phyloP scores from a whole-genome alignment of 345 rosid species.

The Eucalyptus pauciflora region DNA sequence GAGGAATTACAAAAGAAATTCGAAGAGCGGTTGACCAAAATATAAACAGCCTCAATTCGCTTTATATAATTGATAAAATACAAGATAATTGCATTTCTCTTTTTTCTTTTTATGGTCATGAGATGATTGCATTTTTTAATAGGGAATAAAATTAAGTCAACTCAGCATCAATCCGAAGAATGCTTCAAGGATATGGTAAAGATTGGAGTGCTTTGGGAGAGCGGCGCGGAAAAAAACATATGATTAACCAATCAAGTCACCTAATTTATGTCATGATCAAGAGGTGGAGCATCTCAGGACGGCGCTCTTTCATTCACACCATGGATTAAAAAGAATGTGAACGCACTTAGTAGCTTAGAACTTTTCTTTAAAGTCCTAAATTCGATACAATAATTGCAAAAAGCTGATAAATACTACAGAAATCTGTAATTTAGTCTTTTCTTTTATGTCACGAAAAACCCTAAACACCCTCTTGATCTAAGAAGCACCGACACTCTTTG shows the following conservation, averaged over 20 bases:
- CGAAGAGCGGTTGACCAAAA: not conserved
- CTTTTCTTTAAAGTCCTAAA: not conserved
- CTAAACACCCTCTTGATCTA: not conserved
- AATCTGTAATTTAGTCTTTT: too few species aligned
- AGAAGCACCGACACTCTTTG: too few species aligned
- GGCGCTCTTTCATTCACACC: not conserved
- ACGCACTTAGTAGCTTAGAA: not conserved
- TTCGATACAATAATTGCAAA: not conserved
- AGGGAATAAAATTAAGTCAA: too few species aligned
- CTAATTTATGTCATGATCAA: not conserved
- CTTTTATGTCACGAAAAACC: not conserved
- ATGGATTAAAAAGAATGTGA: not conserved
- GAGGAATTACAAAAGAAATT: not conserved
- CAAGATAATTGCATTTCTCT: not conserved
- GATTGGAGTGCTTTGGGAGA: not conserved
- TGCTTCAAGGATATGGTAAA: too few species aligned
- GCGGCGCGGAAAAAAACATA: not conserved
- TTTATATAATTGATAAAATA: not conserved
- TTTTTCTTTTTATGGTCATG: not conserved
- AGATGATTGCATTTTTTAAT: not conserved
- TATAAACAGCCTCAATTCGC: not conserved
- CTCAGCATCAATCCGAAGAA: too few species aligned
- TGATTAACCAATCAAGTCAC: not conserved
- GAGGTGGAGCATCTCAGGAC: not conserved
- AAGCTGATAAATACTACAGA: not conserved